These are phyloP conservation scores for Alloascoidea africana DNA, from an alignment of 805 yeast species.

Conservation along the genomic window DNA sequence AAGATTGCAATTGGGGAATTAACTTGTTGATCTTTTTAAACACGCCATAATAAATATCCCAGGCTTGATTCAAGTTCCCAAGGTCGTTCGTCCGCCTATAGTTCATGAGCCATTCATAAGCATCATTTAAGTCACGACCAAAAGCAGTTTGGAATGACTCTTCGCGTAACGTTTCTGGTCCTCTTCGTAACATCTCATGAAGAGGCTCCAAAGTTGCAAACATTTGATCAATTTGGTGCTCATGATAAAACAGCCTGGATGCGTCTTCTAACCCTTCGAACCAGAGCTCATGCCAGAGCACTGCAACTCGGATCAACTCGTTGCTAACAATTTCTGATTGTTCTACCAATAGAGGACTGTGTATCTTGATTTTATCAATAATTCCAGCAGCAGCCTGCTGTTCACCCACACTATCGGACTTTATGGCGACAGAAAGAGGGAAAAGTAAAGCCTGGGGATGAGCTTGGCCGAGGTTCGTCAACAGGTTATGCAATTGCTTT, in stretches of 20 bases:
- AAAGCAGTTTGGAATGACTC: slow-evolving; percentile 85
- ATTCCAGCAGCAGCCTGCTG: slow-evolving; percentile 86
- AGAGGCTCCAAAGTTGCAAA: slow-evolving; percentile 79
- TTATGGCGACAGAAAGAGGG: slow-evolving; percentile 90
- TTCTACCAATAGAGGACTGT: slow-evolving; percentile 70
- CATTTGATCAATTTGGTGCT: slow-evolving; percentile 91
- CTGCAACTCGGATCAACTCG: slow-evolving; percentile 89
- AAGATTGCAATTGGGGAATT: slow-evolving; percentile 68
- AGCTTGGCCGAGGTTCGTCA: slow-evolving; percentile 81
- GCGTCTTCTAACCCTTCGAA: slow-evolving; percentile 97
- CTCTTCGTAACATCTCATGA: slow-evolving; percentile 68
- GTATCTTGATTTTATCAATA: slow-evolving; percentile 82
- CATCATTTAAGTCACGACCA: slow-evolving; percentile 86
- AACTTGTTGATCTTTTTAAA: slow-evolving; percentile 85
- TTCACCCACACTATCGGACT: slow-evolving; percentile 80
- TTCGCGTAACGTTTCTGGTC: slow-evolving; percentile 88
- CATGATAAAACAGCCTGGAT: slow-evolving; percentile 83
- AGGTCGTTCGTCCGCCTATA: slow-evolving; percentile 76
- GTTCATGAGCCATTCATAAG: slow-evolving; percentile 84
- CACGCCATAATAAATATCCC: slow-evolving; percentile 93
- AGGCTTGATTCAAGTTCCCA: slow-evolving; percentile 86
- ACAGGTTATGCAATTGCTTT: slow-evolving; percentile 58
- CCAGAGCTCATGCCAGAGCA: slow-evolving; percentile 96
- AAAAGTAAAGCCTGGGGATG: slow-evolving; percentile 96
- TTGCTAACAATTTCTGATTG: slow-evolving; percentile 92